Percentiles rank a stretch among this genome's conserved stretches.
Conservation (phyloP, 192 early-diverging fungal species). For the Umbelopsis ramanniana region DNA sequence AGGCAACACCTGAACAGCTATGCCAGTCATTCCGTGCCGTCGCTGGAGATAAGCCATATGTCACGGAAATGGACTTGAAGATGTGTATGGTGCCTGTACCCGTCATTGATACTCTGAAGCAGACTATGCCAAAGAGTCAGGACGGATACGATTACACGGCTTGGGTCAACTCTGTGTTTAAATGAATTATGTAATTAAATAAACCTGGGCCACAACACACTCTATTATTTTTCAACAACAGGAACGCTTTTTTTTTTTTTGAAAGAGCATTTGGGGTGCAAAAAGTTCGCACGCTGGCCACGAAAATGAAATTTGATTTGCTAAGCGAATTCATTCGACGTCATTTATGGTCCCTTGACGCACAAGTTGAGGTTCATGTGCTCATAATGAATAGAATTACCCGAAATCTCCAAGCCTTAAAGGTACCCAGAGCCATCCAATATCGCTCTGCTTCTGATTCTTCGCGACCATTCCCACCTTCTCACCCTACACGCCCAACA, state of each 20-base stretch:
- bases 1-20: slow-evolving; percentile 86
- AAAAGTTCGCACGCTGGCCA: too few relatives aligned
- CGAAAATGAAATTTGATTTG: too few relatives aligned
- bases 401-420: neutral
- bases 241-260: too few relatives aligned
- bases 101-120: slow-evolving; percentile 78
- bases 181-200: slow-evolving; percentile 19
- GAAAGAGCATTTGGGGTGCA: too few relatives aligned
- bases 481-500: slow-evolving; percentile 34
- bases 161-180: slow-evolving; percentile 72
- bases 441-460: slow-evolving; percentile 3
- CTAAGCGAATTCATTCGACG: too few relatives aligned
- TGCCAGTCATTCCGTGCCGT: slow-evolving; percentile 84
- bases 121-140: slow-evolving; percentile 67
- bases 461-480: slow-evolving; percentile 26
- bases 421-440: neutral
- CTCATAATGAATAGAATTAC: slow-evolving; percentile 14
- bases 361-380: neutral
- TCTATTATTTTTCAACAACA: neutral
- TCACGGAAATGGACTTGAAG: slow-evolving; percentile 84
- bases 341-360: too few relatives aligned
- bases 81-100: slow-evolving; percentile 74
- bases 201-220: neutral
- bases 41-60: slow-evolving; percentile 83
- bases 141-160: slow-evolving; percentile 81